These are phyloP conservation scores for Trichoderma aggressivum DNA, from an alignment of 2,329 filamentous ascomycete species.

Conservation along the genomic window DNA sequence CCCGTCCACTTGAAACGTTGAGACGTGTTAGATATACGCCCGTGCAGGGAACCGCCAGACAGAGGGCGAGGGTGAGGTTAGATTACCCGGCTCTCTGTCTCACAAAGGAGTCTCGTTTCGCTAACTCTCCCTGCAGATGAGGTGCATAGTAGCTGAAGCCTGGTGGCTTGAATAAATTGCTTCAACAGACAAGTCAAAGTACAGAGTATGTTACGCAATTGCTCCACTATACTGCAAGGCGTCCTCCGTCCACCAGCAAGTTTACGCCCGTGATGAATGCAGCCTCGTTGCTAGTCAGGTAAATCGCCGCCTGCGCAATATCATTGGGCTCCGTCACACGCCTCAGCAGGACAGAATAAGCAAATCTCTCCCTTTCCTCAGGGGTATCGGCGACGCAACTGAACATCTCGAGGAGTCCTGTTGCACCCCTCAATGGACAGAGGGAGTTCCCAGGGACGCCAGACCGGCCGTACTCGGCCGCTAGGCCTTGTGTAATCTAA, in stretches of 20 bases:
- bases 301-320: background rate
- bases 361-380: background rate
- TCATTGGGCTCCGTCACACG: background rate
- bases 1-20: background rate
- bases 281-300: background rate
- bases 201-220: background rate
- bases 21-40: background rate
- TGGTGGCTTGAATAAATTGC: background rate
- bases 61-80: background rate
- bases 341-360: background rate
- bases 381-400: background rate
- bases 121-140: background rate
- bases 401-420: background rate
- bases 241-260: background rate
- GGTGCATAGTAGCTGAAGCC: background rate
- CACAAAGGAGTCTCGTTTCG: background rate
- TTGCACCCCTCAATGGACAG: background rate
- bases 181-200: background rate
- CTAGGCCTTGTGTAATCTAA: background rate
- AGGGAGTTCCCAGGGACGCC: background rate
- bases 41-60: background rate
- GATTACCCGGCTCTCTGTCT: background rate
- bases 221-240: background rate
- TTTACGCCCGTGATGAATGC: background rate
- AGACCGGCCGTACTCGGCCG: background rate